Evolutionary conservation across 345 rosid species (phyloP).

Genomic region (Nasturtium officinale): DNA sequence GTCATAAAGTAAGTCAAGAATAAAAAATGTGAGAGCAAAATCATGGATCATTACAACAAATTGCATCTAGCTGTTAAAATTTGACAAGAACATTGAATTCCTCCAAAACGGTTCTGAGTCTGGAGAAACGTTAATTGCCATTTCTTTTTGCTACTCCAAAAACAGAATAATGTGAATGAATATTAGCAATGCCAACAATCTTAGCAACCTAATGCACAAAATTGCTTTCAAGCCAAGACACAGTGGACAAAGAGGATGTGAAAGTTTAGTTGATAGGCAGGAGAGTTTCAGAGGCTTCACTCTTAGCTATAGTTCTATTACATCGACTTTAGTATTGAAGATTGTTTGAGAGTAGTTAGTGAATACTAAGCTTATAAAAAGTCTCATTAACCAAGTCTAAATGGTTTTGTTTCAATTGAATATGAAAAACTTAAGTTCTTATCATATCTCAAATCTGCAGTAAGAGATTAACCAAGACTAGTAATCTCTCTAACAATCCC

Average conservation of each 20-base stretch:
- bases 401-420: neutral
- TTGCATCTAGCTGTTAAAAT: conserved; percentile 4
- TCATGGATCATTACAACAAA: neutral
- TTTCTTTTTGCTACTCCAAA: neutral
- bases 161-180: conserved; percentile 13
- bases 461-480: neutral
- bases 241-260: conserved; percentile 8
- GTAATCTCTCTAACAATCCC: neutral
- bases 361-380: neutral
- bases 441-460: conserved; percentile 2
- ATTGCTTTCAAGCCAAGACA: neutral
- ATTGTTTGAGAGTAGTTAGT: neutral
- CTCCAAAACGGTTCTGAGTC: neutral
- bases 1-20: neutral
- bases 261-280: neutral
- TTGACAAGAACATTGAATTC: neutral
- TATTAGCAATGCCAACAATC: neutral
- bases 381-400: neutral
- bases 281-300: neutral
- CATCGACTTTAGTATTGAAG: neutral
- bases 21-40: neutral
- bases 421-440: neutral
- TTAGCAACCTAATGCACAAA: conserved; percentile 18
- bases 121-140: neutral
- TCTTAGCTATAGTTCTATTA: conserved; percentile 1